These are phyloP conservation scores for Arthrobotrys entomopaga DNA, from an alignment of 2,329 filamentous ascomycete species.

Conservation along the genomic window DNA sequence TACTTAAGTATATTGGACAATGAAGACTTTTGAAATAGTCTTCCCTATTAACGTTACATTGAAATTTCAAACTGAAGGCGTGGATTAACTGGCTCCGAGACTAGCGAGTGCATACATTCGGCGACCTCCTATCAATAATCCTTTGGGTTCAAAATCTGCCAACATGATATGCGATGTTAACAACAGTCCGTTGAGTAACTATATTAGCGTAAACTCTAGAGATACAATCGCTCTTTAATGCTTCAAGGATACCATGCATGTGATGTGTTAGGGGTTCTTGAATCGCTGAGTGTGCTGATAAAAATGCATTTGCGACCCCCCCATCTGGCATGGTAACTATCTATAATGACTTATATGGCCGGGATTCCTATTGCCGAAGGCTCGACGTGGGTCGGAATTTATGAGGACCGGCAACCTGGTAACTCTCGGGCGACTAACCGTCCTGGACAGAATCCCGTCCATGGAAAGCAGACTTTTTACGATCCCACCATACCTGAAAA, in stretches of 20 bases:
- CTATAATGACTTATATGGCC: constrained; percentile 30
- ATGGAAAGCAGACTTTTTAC: constrained; percentile 25
- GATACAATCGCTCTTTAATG: constrained; percentile 22
- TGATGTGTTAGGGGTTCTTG: no score
- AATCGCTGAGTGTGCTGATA: no score
- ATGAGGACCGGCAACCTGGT: constrained; percentile 61
- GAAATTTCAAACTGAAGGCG: no score
- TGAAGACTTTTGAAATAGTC: no score
- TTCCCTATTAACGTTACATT: no score
- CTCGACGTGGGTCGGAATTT: constrained; percentile 67
- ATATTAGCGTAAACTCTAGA: constrained; percentile 16
- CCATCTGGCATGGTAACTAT: constrained; percentile 18
- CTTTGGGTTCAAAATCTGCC: constrained; percentile 17
- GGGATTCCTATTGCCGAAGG: constrained; percentile 62
- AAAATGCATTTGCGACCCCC: no score
- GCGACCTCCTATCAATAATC: constrained; percentile 26
- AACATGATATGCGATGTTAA: constrained; percentile 33
- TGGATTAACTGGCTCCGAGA: no score
- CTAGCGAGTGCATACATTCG: constrained; percentile 27
- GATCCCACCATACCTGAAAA: constrained; percentile 17
- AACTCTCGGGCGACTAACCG: constrained; percentile 62
- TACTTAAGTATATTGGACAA: no score
- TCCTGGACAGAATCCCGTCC: constrained; percentile 55
- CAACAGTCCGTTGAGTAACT: constrained; percentile 15
- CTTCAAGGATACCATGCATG: constrained; percentile 20